Base-by-base conservation (phyloP, 768 basidiomycete species). In the Austroboletus eburneus region DNA sequence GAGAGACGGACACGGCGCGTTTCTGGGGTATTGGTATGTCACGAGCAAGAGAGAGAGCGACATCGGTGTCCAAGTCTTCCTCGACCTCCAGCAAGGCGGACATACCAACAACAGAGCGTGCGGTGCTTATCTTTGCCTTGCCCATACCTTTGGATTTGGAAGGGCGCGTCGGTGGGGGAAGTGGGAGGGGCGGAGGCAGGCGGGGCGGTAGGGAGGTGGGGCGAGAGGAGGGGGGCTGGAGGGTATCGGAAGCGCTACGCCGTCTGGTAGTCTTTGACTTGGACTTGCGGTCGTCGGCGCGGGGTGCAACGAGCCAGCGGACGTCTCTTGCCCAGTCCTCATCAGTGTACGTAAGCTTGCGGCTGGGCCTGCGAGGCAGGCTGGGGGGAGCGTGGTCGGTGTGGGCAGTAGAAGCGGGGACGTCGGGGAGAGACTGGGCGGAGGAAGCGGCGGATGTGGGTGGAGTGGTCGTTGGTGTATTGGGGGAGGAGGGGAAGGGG, bases 251-350 rank as follows among this genome's bases (percentile, higher is more conserved):
- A 7, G 56, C 48, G 30, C 54, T 63, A 23, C 43, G 58, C 18
- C 55, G 52, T 37, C 52, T 60, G 2, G 33, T 16, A 16, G 43
- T 14, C 49, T 64, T 67, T 36, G 54, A 46, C 22, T 55, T 59
- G 24, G 38, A 27, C 20, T 59, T 65, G 10, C 40, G 42, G 12
- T 42, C 43, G 29, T 44, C 43, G 29, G 54, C 24, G 20, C 65
- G 59, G 32, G 76, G 60, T 42, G 69, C 59, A 24, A 68, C 75
- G 24, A 87, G 77, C 80, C 80, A 85, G 27, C 80, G 74, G 16
- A 84, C 77, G 41, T 87, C 84, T 51, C 74, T 77, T 12, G 80
- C 76, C 85, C 83, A 87, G 53, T 83, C 78, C 43, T 80, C 73
- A 56, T 79, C 76, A 4, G 74, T 75, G 58, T 73, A 72, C 16